Evolutionary conservation across 2,329 filamentous ascomycete genomes (phyloP).

Genomic region (Diaporthe sp.): DNA sequence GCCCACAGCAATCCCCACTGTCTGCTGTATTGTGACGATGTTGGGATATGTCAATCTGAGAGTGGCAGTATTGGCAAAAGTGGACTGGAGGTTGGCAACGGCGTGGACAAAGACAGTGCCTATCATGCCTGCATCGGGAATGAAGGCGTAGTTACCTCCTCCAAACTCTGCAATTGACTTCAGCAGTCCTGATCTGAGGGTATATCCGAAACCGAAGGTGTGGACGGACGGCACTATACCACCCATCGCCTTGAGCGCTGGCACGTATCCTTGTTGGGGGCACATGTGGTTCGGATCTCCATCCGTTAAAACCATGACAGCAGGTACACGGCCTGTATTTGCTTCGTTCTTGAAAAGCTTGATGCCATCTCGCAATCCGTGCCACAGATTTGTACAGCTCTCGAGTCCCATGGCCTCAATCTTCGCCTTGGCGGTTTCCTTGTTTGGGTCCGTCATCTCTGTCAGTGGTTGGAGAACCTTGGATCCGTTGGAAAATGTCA

Average conservation of each 20-base stretch:
- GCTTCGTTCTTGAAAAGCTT: slow-evolving; percentile 53
- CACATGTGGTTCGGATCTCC: slow-evolving; percentile 66
- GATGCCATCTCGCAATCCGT: slow-evolving; percentile 63
- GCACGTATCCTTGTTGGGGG: slow-evolving; percentile 63
- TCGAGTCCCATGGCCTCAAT: slow-evolving; percentile 54
- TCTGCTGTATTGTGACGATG: slow-evolving; percentile 50
- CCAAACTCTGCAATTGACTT: slow-evolving; percentile 69
- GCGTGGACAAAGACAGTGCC: slow-evolving; percentile 71
- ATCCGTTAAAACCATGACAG: slow-evolving; percentile 65
- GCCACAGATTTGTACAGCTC: slow-evolving; percentile 66
- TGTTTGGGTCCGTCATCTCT: slow-evolving; percentile 58
- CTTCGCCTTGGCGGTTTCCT: slow-evolving; percentile 51
- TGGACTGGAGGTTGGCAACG: slow-evolving; percentile 69
- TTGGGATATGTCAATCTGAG: slow-evolving; percentile 54
- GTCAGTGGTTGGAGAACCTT: slow-evolving; percentile 57
- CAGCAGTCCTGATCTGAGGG: slow-evolving; percentile 61
- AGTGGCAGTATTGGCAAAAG: slow-evolving; percentile 60
- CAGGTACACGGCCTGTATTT: slow-evolving; percentile 54
- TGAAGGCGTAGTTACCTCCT: slow-evolving; percentile 69
- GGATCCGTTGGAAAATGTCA: slow-evolving; percentile 60
- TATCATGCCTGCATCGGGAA: slow-evolving; percentile 71
- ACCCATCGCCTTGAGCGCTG: slow-evolving; percentile 57
- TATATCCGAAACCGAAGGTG: slow-evolving; percentile 66
- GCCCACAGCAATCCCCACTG: slow-evolving; percentile 52
- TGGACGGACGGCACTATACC: slow-evolving; percentile 57